Evolutionary conservation across 768 basidiomycete species (phyloP), one percentile per base, ranked within the genome.

Genomic region (Lactifluus piperatus): DNA sequence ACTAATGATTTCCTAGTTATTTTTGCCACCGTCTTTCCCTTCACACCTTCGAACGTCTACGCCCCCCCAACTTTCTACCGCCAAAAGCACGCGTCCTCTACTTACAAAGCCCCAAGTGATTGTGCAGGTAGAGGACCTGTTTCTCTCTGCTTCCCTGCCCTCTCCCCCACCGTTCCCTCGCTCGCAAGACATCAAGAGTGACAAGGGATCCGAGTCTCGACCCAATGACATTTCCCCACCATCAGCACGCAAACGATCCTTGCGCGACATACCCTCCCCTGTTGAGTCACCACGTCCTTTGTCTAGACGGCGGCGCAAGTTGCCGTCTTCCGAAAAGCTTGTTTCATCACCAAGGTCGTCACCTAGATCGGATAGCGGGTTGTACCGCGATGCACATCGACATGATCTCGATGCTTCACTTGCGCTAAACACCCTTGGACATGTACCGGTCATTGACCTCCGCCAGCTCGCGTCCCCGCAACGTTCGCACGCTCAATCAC

Each of bases 401-500:
- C 67, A 63, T 13, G 67, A 71, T 56, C 61, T 64, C n/a, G 61
- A 64, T 30, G 51, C 62, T 13, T 57, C 68, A 1, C 66, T 67
- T 18, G 56, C 66, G 3, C 67, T 66, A 18, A 56, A 56, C 9
- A 67, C 67, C 2, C 70, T 71, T 13, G 64, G 68, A 11, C 68
- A 68, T 69, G 9, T 58, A 76, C 46, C 79, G 74, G 13, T 77
- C 71, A 10, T 68, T 77, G 32, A 76, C 72, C 58, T 63, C 30
- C 54, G 51, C 1, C 77, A 77, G 47, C 73, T 80, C 13, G 77
- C 77, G 1, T 76, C 77, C 22, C 71, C 76, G 22, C 74, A 73
- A 54, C 69, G 73, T 49, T 68, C 72, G 24, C 71, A 70, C 54
- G 52, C 65, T 22, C 64, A 70, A 16, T 68, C 72, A 14, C 66